Conservation (phyloP, 2,329 filamentous ascomycete genomes). For the Mollisiaceae sp. region DNA sequence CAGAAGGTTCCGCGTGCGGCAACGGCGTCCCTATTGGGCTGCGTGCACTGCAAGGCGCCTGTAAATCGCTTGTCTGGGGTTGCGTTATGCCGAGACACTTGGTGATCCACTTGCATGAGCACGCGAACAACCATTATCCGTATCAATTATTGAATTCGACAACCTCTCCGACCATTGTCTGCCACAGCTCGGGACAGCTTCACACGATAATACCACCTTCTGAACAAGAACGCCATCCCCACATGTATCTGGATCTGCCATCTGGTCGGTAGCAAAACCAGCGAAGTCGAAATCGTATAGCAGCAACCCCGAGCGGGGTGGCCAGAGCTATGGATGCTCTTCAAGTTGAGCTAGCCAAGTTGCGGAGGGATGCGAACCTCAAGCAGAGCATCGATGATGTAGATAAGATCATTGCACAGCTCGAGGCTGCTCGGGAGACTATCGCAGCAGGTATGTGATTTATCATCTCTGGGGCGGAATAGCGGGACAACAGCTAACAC, state of each 20-base stretch:
- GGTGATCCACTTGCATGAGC: slow-evolving; percentile 18
- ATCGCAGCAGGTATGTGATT: slow-evolving; percentile 67
- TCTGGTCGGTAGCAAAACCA: slow-evolving; percentile 23
- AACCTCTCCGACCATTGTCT: neutral
- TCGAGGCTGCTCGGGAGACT: slow-evolving; percentile 73
- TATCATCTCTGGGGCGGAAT: slow-evolving; percentile 4
- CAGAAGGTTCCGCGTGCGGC: slow-evolving; percentile 11
- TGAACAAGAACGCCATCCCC: neutral
- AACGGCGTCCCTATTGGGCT: slow-evolving; percentile 16
- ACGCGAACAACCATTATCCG: slow-evolving; percentile 24
- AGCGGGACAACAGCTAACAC: slow-evolving; percentile 15
- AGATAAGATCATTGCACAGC: slow-evolving; percentile 79
- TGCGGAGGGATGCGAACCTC: slow-evolving; percentile 41
- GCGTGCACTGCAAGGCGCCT: slow-evolving; percentile 11
- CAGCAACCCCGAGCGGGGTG: slow-evolving; percentile 28
- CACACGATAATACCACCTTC: neutral
- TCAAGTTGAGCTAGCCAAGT: slow-evolving; percentile 40
- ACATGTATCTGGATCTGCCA: slow-evolving; percentile 20
- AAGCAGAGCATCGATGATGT: slow-evolving; percentile 67
- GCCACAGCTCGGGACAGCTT: neutral
- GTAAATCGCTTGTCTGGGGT: slow-evolving; percentile 6
- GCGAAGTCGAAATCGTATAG: slow-evolving; percentile 2
- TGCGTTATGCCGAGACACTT: slow-evolving; percentile 15
- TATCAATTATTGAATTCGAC: neutral
- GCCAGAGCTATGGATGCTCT: slow-evolving; percentile 41